A percentile compares a stretch with the other conserved stretches of the same genome.
Evolutionary conservation across 1,139 yeast genomes (phyloP).

Genomic region (Geotrichum fermentans): DNA sequence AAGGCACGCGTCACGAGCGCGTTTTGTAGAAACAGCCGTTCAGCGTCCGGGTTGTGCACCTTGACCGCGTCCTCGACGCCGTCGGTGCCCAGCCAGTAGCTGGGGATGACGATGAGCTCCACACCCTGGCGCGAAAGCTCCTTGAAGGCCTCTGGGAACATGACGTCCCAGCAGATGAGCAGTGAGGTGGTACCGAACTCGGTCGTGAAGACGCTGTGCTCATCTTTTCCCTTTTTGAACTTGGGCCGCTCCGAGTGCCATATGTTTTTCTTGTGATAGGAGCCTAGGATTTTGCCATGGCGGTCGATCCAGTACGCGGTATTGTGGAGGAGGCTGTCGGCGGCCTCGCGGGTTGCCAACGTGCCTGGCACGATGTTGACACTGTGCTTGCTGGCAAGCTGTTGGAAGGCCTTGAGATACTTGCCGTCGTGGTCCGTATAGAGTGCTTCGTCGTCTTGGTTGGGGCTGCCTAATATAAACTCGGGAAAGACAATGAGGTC

Average conservation of each 20-base stretch:
- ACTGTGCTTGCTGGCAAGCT: slow-evolving; percentile 22
- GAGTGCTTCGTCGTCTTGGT: slow-evolving; percentile 5
- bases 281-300: slow-evolving; percentile 20
- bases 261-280: slow-evolving; percentile 24
- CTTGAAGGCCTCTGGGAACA: slow-evolving; percentile 25
- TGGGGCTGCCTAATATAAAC: slow-evolving; percentile 20
- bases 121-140: slow-evolving; percentile 22
- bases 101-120: slow-evolving; percentile 24
- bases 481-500: slow-evolving; percentile 21
- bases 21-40: slow-evolving; percentile 19
- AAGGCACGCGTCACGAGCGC: slow-evolving; percentile 24
- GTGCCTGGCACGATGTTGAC: slow-evolving; percentile 26
- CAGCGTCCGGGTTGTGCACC: slow-evolving; percentile 22
- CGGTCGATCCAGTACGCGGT: slow-evolving; percentile 24
- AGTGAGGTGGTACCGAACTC: slow-evolving; percentile 25
- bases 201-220: slow-evolving; percentile 23
- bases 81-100: slow-evolving; percentile 23
- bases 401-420: slow-evolving; percentile 10
- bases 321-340: slow-evolving; percentile 17
- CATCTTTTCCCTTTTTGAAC: slow-evolving; percentile 21
- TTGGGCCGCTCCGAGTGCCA: slow-evolving; percentile 25
- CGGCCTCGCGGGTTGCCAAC: slow-evolving; percentile 9
- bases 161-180: slow-evolving; percentile 26
- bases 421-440: slow-evolving; percentile 5
- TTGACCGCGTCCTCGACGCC: slow-evolving; percentile 4